Base-by-base conservation (phyloP, 305 asterid species). In the Solanum aculeatissimum region DNA sequence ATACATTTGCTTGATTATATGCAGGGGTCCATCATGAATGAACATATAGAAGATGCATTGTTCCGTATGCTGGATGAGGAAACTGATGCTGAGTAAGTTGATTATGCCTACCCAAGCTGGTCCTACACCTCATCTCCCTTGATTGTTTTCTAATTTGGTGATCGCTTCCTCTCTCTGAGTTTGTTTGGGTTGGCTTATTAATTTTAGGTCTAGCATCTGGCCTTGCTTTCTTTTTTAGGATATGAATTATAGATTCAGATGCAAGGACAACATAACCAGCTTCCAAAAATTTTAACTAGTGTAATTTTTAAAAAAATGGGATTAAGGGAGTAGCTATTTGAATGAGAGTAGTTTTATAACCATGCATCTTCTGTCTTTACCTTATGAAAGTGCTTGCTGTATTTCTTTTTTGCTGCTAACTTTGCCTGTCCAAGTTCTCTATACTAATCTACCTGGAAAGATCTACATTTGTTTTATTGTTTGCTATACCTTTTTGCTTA, bases 1-100 rank as follows among this genome's bases (percentile, higher is more conserved):
- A 19, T 62, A 35, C 47, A 14, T 21, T n/a, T 82, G 57, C 74
- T 42, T 86, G 81, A 49, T 78, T 79, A 65, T 87, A 84, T 89
- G 66, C 93, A 97, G 99, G 97, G 85, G 83, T 93, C 98, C 75
- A 89, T 95, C 85, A 92, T 94, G 86, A 93, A 89, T 80, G 97
- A 94, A 92, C 94, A 93, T 89, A 95, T 97, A 54, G 99, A 95
- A 90, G 98, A 93, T 84, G 89, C 96, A 60, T 92, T 97, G 97
- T 97, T 97, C 93, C 94, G 90, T 90, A 92, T 95, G 98, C 90
- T 97, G 91, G 99, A 97, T 87, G 98, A 95, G 90, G 99, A 97
- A 91, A 97, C 99, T 83, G 98, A 95, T 91, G 82, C 92, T 14
- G 99, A 94, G 99, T 96, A 89, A 90, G 98, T 92, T 85, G 74